phyloP scores from a whole-genome alignment of 2,329 filamentous ascomycete species.

The Nannizzia gypsea region DNA sequence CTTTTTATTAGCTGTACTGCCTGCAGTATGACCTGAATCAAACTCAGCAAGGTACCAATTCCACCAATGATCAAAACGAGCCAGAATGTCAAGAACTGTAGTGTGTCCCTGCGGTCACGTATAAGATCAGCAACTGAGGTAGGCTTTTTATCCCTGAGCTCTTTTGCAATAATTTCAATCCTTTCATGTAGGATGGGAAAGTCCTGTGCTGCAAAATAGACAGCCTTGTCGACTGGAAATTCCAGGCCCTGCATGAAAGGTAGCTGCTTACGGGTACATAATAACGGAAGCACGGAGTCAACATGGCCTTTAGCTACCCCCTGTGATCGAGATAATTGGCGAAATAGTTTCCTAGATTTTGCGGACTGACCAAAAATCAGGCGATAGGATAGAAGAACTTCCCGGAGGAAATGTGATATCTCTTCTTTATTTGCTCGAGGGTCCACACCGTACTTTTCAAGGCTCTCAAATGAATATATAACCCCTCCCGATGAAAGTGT shows the following conservation, averaged over 20 bases:
- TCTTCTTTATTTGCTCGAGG: background rate
- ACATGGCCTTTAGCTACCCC: background rate
- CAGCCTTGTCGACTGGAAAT: background rate
- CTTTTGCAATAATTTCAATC: background rate
- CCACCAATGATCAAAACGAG: conserved; percentile 3
- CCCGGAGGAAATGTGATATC: background rate
- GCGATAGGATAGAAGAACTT: background rate
- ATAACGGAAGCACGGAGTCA: background rate
- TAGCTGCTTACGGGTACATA: background rate
- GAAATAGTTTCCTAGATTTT: background rate
- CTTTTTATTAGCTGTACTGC: conserved; percentile 1
- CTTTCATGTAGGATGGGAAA: conserved; percentile 1
- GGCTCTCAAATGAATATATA: background rate
- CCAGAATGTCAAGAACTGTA: conserved; percentile 5
- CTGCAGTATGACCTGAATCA: conserved; percentile 2
- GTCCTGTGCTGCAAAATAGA: conserved; percentile 1
- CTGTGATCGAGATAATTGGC: background rate
- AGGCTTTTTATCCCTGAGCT: conserved; percentile 1
- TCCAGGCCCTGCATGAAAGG: background rate
- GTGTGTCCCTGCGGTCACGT: conserved; percentile 2
- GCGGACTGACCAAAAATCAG: background rate
- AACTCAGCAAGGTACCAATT: background rate
- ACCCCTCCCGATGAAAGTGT: background rate
- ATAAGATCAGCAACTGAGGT: background rate
- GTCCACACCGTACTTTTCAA: background rate